A percentile compares a stretch with the other conserved stretches of the same genome.
Evolutionary conservation across 2,329 filamentous ascomycete species (phyloP).

Genomic region (Achaetomium macrosporum): DNA sequence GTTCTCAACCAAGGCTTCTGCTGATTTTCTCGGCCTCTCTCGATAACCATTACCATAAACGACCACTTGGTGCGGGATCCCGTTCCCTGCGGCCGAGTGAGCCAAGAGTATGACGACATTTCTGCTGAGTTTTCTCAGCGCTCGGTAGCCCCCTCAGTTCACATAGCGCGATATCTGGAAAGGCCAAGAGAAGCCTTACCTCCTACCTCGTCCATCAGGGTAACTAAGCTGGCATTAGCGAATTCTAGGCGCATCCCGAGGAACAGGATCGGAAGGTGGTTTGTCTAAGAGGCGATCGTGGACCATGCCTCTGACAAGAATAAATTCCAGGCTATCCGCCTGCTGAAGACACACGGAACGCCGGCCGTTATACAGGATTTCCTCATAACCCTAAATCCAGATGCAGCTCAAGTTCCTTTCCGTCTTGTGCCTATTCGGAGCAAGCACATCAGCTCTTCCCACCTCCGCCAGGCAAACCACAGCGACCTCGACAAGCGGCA

Average conservation of each 20-base stretch:
- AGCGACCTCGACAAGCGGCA: neutral
- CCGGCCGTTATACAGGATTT: no score
- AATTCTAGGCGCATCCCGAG: neutral
- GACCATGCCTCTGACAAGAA: no score
- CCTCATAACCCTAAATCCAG: neutral
- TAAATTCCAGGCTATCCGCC: no score
- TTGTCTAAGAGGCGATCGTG: no score
- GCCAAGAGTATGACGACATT: no score
- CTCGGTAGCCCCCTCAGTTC: neutral
- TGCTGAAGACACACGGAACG: no score
- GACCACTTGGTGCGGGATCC: neutral
- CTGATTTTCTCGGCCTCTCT: neutral
- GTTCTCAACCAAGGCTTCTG: neutral
- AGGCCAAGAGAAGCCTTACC: neutral
- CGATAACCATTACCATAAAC: neutral
- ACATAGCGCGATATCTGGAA: neutral
- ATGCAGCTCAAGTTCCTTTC: slow-evolving; percentile 1
- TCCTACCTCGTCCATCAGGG: neutral
- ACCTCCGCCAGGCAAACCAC: neutral
- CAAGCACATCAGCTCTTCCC: neutral
- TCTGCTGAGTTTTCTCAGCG: no score
- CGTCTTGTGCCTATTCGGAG: neutral
- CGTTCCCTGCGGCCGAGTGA: no score
- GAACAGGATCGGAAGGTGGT: neutral
- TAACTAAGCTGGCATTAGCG: neutral